Conservation (phyloP, 768 basidiomycete species). For the Leccinum aurantiacum region DNA sequence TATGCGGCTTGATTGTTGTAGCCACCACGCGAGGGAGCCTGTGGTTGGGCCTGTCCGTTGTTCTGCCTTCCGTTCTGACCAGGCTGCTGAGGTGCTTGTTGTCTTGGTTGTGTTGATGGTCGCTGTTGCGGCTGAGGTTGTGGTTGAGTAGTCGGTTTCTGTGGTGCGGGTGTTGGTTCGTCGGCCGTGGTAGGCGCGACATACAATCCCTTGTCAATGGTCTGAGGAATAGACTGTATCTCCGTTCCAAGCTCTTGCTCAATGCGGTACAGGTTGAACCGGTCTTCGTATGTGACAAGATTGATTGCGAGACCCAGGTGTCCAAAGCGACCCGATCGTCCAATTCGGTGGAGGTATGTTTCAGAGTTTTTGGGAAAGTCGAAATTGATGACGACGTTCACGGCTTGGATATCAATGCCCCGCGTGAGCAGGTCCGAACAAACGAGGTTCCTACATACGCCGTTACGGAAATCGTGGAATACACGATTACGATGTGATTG, state of each 20-base stretch:
- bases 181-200: conserved; percentile 69
- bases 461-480: conserved; percentile 99
- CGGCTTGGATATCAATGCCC: conserved; percentile 99
- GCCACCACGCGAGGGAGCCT: conserved; percentile 22
- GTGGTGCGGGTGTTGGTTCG: conserved; percentile 48
- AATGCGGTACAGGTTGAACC: conserved; percentile 96
- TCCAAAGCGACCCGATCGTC: conserved; percentile 96
- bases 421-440: conserved; percentile 97
- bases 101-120: conserved; percentile 27
- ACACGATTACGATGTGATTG: conserved; percentile 98
- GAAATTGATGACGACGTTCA: conserved; percentile 99
- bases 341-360: conserved; percentile 98
- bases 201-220: conserved; percentile 89
- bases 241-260: conserved; percentile 99
- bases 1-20: conserved; percentile 27
- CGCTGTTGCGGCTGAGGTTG: conserved; percentile 35
- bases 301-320: conserved; percentile 97
- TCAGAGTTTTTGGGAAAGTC: conserved; percentile 99
- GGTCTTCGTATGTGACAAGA: conserved; percentile 95
- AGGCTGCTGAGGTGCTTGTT: conserved; percentile 29
- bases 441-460: conserved; percentile 97
- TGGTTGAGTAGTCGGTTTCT: conserved; percentile 35
- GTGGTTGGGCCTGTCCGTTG: conserved; percentile 24
- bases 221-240: conserved; percentile 91
- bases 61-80: conserved; percentile 31